Conservation (phyloP, 345 rosid genomes). For the Ceriops decandra region DNA sequence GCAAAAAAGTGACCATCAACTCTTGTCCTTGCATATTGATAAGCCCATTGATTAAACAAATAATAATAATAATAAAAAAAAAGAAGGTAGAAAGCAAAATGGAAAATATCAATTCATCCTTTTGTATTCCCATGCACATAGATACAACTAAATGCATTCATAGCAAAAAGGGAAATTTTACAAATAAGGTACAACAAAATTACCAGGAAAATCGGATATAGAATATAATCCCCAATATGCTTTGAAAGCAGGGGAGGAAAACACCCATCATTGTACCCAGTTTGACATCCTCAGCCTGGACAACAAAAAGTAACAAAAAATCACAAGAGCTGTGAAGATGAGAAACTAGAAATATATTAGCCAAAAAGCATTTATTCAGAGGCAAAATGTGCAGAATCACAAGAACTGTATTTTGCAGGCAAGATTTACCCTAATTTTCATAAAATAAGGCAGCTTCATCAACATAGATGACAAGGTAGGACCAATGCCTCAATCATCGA, state of each 20-base stretch:
- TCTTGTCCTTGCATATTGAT: not conserved
- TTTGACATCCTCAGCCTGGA: slow-evolving; percentile 71
- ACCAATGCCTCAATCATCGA: slow-evolving; percentile 76
- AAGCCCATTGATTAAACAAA: too few species aligned
- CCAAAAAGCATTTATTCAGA: too few species aligned
- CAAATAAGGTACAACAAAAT: slow-evolving; percentile 6
- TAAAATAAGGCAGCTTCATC: slow-evolving; percentile 55
- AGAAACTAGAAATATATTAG: too few species aligned
- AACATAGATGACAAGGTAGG: slow-evolving; percentile 91
- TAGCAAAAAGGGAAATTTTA: not conserved
- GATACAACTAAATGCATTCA: slow-evolving; percentile 7
- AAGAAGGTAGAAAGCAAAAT: not conserved
- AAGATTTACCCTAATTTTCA: slow-evolving; percentile 57
- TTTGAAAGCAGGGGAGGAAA: slow-evolving; percentile 95
- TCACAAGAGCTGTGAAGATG: not conserved
- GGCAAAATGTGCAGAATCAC: too few species aligned
- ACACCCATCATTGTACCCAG: slow-evolving; percentile 99
- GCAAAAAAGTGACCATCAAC: not conserved
- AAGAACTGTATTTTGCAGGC: not conserved
- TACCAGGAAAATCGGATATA: slow-evolving; percentile 99
- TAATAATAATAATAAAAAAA: too few species aligned
- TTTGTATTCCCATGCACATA: not conserved
- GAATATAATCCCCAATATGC: slow-evolving; percentile 95
- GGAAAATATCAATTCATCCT: not conserved
- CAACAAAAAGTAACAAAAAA: slow-evolving; percentile 10